Evolutionary conservation across 129 eudicot species (phyloP), one percentile per base, ranked within the genome.

Genomic region (Centaurea solstitialis): DNA sequence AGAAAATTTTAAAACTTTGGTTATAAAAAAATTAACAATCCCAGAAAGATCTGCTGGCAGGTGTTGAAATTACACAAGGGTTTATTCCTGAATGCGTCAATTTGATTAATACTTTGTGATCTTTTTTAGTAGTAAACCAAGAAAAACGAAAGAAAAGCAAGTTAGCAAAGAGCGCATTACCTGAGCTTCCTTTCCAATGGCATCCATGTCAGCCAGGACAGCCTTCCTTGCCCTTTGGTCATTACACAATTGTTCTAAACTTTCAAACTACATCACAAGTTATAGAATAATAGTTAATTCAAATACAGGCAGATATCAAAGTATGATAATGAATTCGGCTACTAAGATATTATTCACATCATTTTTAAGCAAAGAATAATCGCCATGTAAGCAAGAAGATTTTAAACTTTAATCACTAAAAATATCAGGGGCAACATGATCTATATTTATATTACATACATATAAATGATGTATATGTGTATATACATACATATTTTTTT

Each of bases 131-230:
- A 28, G 26, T 20, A 26, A 30, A 6, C 33, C 7, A 40, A 22
- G 24, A 33, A 73, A 20, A 0, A 61, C 15, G 53, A 24, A 41
- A 33, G 11, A 26, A 38, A 37, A 68, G 38, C 21, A 61, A 7
- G 30, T 41, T 59, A 35, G 74, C 33, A 38, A 45, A 78, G 57
- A 69, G 47, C 4, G 18, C 18, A 43, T 73, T 82, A 89, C 97
- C 94, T 86, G 85, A 70, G 94, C 94, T 86, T 89, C 91, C 69
- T 87, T 91, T 75, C 94, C 97, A 62, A 77, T 53, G n/a, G 89
- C 86, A 47, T 93, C 94, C 92, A 93, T 84, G 81, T 93, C 96
- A 73, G 92, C 92, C 30, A 86, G 87, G 79, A 93, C 96, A 9
- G 88, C 91, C 10, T 86, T 81, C 85, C 72, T 87, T 67, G 91